phyloP scores from a whole-genome alignment of 192 early-diverging fungal genomes.

The Coemansia sp. region DNA sequence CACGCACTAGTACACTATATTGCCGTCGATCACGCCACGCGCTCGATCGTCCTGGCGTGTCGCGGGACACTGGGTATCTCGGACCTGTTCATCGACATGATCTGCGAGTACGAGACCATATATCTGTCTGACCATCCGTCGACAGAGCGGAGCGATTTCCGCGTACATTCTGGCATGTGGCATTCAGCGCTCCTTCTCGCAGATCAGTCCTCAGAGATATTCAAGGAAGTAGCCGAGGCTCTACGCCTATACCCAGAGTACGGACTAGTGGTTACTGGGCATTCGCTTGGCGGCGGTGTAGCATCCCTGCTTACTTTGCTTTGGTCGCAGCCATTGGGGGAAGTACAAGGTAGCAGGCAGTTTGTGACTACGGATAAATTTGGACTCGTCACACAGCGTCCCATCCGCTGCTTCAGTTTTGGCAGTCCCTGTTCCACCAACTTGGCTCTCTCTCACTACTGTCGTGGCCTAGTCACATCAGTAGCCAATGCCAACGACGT shows the following conservation, averaged over 20 bases:
- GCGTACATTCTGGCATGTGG: slow-evolving; percentile 87
- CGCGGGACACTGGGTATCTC: slow-evolving; percentile 87
- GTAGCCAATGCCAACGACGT: slow-evolving; percentile 84
- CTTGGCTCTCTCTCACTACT: slow-evolving; percentile 67
- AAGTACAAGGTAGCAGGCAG: too few relatives aligned
- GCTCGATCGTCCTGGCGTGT: slow-evolving; percentile 78
- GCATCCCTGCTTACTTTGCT: slow-evolving; percentile 75
- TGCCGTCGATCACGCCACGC: slow-evolving; percentile 77
- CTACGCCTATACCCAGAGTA: slow-evolving; percentile 77
- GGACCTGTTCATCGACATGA: slow-evolving; percentile 88
- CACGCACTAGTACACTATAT: slow-evolving; percentile 81
- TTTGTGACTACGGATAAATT: slow-evolving; percentile 69
- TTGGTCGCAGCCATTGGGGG: slow-evolving; percentile 60
- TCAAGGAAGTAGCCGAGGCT: slow-evolving; percentile 70
- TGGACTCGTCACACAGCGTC: slow-evolving; percentile 69
- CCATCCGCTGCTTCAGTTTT: slow-evolving; percentile 84
- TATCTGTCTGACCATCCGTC: slow-evolving; percentile 26
- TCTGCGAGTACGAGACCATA: slow-evolving; percentile 67
- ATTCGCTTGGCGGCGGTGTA: slow-evolving; percentile 88
- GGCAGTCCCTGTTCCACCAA: slow-evolving; percentile 82
- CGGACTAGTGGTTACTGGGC: slow-evolving; percentile 82
- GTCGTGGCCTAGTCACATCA: slow-evolving; percentile 74
- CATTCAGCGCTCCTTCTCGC: slow-evolving; percentile 75
- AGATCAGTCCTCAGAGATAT: slow-evolving; percentile 66
- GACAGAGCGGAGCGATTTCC: slow-evolving; percentile 34